A percentile compares a stretch with the other conserved stretches of the same genome.
phyloP scores from a whole-genome alignment of 768 basidiomycete species.

The Rossbeevera mucosa region DNA sequence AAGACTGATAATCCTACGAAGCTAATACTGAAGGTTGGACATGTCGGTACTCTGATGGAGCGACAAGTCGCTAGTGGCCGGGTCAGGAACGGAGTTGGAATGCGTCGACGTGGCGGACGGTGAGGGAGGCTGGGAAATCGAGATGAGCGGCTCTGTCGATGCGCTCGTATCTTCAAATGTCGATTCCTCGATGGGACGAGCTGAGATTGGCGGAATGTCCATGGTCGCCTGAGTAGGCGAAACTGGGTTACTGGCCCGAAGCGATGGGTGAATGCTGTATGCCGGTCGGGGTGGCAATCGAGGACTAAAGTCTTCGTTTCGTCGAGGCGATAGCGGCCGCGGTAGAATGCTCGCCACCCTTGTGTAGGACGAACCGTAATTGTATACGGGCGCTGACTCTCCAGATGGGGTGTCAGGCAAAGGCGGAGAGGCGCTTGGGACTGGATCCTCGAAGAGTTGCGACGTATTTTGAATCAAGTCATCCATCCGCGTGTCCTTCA shows the following conservation, averaged over 20 bases:
- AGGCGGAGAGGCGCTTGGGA: slow-evolving; percentile 53
- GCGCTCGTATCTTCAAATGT: slow-evolving; percentile 3
- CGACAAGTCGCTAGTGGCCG: slow-evolving; percentile 5
- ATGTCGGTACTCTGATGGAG: slow-evolving; percentile 9
- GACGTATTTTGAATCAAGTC: slow-evolving; percentile 72
- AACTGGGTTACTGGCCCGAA: slow-evolving; percentile 44
- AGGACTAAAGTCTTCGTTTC: slow-evolving; percentile 67
- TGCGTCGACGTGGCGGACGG: slow-evolving; percentile 13
- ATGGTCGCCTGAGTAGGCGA: slow-evolving; percentile 44
- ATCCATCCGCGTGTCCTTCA: slow-evolving; percentile 74
- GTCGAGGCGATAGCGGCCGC: slow-evolving; percentile 19
- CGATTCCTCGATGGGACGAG: slow-evolving; percentile 24
- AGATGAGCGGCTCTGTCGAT: slow-evolving; percentile 7
- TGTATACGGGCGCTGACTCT: slow-evolving; percentile 51
- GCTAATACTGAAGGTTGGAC: slow-evolving; percentile 12
- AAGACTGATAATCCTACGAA: slow-evolving; percentile 6
- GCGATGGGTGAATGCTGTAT: slow-evolving; percentile 75
- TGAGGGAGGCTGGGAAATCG: slow-evolving; percentile 17
- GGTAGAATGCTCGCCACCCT: slow-evolving; percentile 49
- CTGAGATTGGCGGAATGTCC: slow-evolving; percentile 28
- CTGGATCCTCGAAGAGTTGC: slow-evolving; percentile 60
- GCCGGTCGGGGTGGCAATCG: slow-evolving; percentile 63
- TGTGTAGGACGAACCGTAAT: slow-evolving; percentile 71
- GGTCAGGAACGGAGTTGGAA: slow-evolving; percentile 14
- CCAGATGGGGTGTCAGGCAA: slow-evolving; percentile 69